Conservation (phyloP, 441 rosid genomes). For the Eutrema salsugineum region DNA sequence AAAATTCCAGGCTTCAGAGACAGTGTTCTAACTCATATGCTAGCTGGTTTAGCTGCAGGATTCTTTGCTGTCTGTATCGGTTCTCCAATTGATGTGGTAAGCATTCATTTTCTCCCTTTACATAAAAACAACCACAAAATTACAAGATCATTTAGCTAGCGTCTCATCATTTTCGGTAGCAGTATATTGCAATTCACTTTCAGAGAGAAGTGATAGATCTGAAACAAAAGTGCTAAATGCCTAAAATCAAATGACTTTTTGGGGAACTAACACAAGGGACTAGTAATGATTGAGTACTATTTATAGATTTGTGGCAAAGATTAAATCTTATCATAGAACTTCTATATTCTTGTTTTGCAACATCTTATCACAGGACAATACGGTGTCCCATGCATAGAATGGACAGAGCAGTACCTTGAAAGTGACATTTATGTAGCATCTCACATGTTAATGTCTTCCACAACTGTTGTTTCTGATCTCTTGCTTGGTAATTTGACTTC, state of each 20-base stretch:
- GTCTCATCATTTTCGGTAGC: constrained; percentile 9
- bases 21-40: constrained; percentile 59
- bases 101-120: constrained; percentile 18
- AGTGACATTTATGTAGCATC: constrained; percentile 16
- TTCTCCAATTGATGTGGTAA: constrained; percentile 79
- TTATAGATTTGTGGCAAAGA: constrained; percentile 8
- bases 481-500: constrained; percentile 5
- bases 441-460: constrained; percentile 33
- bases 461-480: constrained; percentile 10
- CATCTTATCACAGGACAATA: constrained; percentile 4
- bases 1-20: constrained; percentile 72
- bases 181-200: constrained; percentile 10
- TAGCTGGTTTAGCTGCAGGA: constrained; percentile 78
- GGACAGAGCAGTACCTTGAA: constrained; percentile 20
- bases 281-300: constrained; percentile 9
- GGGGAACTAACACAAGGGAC: neutral
- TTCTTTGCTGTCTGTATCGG: constrained; percentile 74
- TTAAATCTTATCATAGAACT: neutral
- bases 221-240: constrained; percentile 2
- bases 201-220: constrained; percentile 12
- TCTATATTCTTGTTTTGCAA: neutral
- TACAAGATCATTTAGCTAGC: neutral
- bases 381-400: constrained; percentile 6
- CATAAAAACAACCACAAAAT: constrained; percentile 14
- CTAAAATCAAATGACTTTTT: neutral